A percentile compares a stretch with the other conserved stretches of the same genome.
Evolutionary conservation across 352 stramenopile genomes (phyloP).

Genomic region (Stramenopiles sp.): DNA sequence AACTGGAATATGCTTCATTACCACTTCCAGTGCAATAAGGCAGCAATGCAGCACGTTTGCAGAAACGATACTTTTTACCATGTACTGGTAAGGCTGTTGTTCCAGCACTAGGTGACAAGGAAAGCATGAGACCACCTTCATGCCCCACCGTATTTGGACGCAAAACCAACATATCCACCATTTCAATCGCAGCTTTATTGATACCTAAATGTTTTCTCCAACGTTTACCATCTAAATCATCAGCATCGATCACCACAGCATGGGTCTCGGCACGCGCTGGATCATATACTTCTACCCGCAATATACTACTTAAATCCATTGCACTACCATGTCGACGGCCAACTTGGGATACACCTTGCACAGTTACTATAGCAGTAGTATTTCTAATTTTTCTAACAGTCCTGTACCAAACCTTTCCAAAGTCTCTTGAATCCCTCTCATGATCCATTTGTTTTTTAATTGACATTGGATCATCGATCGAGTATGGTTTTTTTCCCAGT

Average conservation of each 20-base stretch:
- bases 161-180: not conserved
- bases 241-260: not conserved
- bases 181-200: not conserved
- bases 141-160: not conserved
- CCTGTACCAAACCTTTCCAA: not conserved
- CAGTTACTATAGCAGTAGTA: not conserved
- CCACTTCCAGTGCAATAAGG: not conserved
- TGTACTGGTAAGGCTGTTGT: not conserved
- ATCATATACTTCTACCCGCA: not conserved
- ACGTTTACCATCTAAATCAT: not conserved
- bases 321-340: not conserved
- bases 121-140: not conserved
- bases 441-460: not conserved
- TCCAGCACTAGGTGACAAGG: not conserved
- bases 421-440: not conserved
- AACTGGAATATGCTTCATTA: not conserved
- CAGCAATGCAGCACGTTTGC: not conserved
- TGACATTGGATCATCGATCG: not conserved
- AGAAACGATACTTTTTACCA: not conserved
- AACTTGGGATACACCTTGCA: not conserved
- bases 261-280: not conserved
- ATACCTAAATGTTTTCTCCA: not conserved
- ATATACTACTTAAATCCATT: not conserved
- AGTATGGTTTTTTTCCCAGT: not conserved
- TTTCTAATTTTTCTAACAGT: not conserved